Evolutionary conservation across 345 rosid species (phyloP).

Genomic region (Eutrema yunnanense): DNA sequence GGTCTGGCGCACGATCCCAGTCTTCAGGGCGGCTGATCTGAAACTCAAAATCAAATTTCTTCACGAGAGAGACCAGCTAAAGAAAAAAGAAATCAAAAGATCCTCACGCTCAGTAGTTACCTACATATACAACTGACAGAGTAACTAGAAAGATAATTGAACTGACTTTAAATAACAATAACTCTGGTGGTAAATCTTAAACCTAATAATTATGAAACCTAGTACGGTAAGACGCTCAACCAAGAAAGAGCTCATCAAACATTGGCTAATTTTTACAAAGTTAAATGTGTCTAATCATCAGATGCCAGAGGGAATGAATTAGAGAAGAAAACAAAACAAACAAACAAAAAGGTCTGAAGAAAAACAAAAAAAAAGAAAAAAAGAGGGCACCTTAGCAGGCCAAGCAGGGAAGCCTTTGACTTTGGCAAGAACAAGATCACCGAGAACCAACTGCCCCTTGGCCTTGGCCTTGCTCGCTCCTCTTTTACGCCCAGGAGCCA

Average conservation of each 20-base stretch:
- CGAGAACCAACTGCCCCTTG: constrained; percentile 71
- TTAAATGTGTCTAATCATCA: neutral
- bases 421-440: constrained; percentile 99
- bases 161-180: neutral
- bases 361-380: neutral
- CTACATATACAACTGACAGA: neutral
- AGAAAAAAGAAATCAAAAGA: neutral
- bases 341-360: neutral
- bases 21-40: constrained; percentile 92
- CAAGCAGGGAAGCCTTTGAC: constrained; percentile 98
- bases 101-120: neutral
- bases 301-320: neutral
- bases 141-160: neutral
- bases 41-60: constrained; percentile 32
- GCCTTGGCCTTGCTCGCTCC: constrained; percentile 69
- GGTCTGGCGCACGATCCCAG: constrained; percentile 63
- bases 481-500: constrained; percentile 88
- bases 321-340: neutral
- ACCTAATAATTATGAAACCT: neutral
- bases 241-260: constrained; percentile 1
- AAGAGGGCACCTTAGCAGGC: constrained; percentile 85
- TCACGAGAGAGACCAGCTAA: neutral
- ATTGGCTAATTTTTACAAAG: neutral
- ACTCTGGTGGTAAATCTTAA: neutral
- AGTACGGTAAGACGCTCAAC: neutral